Base-by-base conservation (phyloP, 177 flowering plant species). In the Telopea speciosissima region DNA sequence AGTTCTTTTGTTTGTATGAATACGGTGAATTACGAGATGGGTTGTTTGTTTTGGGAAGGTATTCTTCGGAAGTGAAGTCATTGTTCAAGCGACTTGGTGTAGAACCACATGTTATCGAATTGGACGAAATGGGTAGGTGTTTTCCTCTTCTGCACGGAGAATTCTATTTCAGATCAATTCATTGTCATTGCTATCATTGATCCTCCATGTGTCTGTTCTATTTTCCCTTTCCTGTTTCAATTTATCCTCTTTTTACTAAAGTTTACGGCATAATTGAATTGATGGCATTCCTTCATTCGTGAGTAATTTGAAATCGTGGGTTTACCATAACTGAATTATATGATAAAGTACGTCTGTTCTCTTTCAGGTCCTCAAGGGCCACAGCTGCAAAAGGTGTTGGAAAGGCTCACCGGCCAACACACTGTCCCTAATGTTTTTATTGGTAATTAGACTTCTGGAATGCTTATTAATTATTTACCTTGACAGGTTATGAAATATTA, bases 351-450 rank as follows among this genome's bases (percentile, higher is more conserved):
- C 28, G n/a, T 68, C 9, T 68, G 11, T 23, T 62, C 63, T 71
- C 54, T 59, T 76, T 67, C 73, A 95, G 99, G 99, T 82, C 77
- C 96, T 68, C 93, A 95, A 81, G 97, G 97, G 62, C 92, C 92
- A 70, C 96, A 95, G 74, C 49, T 95, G 78, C 97, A 91, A 79
- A 91, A 90, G 83, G 83, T 93, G 65, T 76, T 95, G 74, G 90
- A 88, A 76, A 86, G 93, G 80, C 88, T 95, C 22, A 95, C 99
- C 65, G 97, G 97, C 61, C 99, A 95, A 71, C 84, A 84, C 70
- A 95, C 99, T n/a, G 99, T 94, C 22, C 99, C 99, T 8, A 93
- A 93, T 83, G 96, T 93, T 62, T 93, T 93, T 65, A 82, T 91
- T 65, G 98, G 98, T 90, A 73, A 85, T 68, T 14, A 13, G 58